Base-by-base conservation (phyloP, 73 alveolate genomes). In the Stentor roeselii region DNA sequence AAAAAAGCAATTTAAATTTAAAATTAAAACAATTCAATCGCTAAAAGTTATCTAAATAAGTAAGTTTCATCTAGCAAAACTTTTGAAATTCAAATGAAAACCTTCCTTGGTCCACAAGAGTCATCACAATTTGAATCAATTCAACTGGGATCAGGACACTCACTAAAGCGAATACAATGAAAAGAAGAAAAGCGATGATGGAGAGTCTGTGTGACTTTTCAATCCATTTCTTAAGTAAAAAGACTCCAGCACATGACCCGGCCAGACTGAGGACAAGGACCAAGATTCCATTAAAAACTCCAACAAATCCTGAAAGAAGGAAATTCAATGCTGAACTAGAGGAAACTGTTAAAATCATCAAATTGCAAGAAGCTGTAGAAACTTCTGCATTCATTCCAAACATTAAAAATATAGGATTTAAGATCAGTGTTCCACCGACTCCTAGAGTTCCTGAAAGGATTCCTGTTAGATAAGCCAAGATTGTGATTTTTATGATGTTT, bases 371-470 rank as follows among this genome's bases (percentile, higher is more conserved):
- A 2, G 80, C 80, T 67, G 80, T 67, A 30, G 80, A 67, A 21
- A 67, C 80, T 67, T 67, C 80, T 67, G 80, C 42, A 1, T 21
- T 30, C n/a, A 67, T 67, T n/a, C 80, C 80, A 67, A 30, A 32
- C 11, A 21, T 34, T 2, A 67, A 30, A 21, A 67, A 2, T n/a
- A 67, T 67, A 27, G 80, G 80, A 32, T 67, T 67, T 32, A 67
- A 11, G 21, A 67, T 34, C 11, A 67, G 27, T 21, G 42, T 40
- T 67, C 80, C 80, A 21, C 80, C 80, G 21, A 67, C 1, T 30
- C 80, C 80, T 30, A 67, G 37, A 21, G 37, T 1, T 15, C 80
- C 37, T 30, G 80, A 36, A 11, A 67, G n/a, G 27, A 67, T 15
- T 0, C 80, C 80, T 30, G 80, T 21, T 27, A 67, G 0, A 21